These are phyloP conservation scores for Leucocoprinus birnbaumii DNA, from an alignment of 768 basidiomycete species.

Conservation along the genomic window DNA sequence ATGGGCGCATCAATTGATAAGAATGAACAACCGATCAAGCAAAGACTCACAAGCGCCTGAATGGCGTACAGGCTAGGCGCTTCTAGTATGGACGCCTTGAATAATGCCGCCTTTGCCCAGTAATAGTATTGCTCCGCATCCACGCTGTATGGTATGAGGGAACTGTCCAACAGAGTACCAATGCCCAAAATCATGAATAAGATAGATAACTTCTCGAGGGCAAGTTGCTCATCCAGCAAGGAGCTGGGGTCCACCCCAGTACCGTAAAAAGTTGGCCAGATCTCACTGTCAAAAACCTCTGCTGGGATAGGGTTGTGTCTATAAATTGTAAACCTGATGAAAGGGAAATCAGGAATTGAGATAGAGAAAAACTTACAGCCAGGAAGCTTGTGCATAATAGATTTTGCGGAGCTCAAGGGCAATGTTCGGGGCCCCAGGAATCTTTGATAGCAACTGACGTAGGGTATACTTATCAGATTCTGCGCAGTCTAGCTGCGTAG, in stretches of 20 bases:
- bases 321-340: constrained; percentile 6
- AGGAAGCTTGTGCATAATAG: constrained; percentile 65
- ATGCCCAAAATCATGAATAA: constrained; percentile 67
- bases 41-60: constrained; percentile 54
- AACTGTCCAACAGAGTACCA: constrained; percentile 57
- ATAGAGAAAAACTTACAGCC: constrained; percentile 46
- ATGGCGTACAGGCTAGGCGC: constrained; percentile 65
- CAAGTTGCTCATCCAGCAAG: constrained; percentile 47
- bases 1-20: background rate
- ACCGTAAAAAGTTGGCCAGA: constrained; percentile 56
- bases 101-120: constrained; percentile 60
- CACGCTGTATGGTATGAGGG: constrained; percentile 51
- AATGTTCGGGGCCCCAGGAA: constrained; percentile 53
- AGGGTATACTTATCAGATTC: constrained; percentile 45
- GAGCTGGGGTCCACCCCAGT: constrained; percentile 29
- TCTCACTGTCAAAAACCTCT: constrained; percentile 56
- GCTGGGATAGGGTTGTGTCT: constrained; percentile 68
- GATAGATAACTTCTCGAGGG: constrained; percentile 55
- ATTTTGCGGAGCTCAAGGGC: constrained; percentile 57
- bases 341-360: background rate
- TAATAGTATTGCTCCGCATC: constrained; percentile 73
- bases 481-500: too few species aligned
- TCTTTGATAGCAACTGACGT: constrained; percentile 63
- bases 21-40: background rate
- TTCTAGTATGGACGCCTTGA: constrained; percentile 61